Evolutionary conservation across 2,329 filamentous ascomycete species (phyloP).

Genomic region (Cladophialophora exuberans): DNA sequence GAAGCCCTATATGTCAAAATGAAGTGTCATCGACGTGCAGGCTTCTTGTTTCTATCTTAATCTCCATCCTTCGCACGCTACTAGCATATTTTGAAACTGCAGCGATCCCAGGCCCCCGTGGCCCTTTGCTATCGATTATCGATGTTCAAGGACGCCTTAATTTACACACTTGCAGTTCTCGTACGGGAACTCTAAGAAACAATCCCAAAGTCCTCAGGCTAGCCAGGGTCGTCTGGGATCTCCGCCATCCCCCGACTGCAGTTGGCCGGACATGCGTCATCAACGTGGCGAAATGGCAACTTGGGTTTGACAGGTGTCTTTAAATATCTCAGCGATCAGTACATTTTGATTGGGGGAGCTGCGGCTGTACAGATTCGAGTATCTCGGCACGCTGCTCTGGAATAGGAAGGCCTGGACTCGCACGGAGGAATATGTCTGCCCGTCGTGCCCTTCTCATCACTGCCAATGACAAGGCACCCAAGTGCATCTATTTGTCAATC

Average conservation of each 20-base stretch:
- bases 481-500: not conserved
- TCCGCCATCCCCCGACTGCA: not conserved
- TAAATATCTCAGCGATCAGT: slow-evolving; percentile 3
- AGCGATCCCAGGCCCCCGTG: too few relatives aligned
- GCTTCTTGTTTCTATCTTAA: slow-evolving; percentile 9
- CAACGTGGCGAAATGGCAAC: slow-evolving; percentile 6
- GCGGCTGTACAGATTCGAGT: not conserved
- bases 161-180: too few relatives aligned
- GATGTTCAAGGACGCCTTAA: too few relatives aligned
- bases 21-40: not conserved
- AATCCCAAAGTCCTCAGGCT: too few relatives aligned
- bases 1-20: not conserved
- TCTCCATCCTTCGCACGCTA: not conserved
- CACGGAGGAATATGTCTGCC: too few relatives aligned
- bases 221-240: not conserved
- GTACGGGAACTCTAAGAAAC: too few relatives aligned
- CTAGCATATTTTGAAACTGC: too few relatives aligned
- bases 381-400: not conserved
- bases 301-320: not conserved
- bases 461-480: not conserved
- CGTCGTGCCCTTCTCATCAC: too few relatives aligned
- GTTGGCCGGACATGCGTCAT: not conserved
- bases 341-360: not conserved
- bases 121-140: too few relatives aligned
- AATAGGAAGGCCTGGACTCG: not conserved